Evolutionary conservation across 1,284 basidiomycete genomes (phyloP).

Genomic region (Earliella scabrosa): DNA sequence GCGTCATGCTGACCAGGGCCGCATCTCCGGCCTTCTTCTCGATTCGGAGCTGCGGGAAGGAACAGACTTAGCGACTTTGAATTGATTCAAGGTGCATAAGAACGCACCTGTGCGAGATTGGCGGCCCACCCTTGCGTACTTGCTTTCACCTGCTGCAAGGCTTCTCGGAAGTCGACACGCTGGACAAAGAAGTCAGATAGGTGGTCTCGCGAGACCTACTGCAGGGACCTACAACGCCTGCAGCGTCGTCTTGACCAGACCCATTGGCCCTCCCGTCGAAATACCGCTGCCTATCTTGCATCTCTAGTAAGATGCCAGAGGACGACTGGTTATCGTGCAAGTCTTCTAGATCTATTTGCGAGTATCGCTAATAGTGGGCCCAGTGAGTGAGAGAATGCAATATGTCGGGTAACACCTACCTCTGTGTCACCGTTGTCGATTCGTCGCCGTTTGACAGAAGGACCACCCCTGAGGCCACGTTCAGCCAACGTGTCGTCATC

Average conservation of each 20-base stretch:
- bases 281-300: constrained; percentile 79
- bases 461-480: constrained; percentile 53
- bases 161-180: constrained; percentile 46
- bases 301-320: constrained; percentile 79
- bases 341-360: constrained; percentile 88
- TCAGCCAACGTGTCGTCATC: neutral
- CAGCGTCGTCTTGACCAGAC: constrained; percentile 29
- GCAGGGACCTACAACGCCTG: constrained; percentile 36
- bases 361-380: constrained; percentile 53
- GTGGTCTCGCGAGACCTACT: too few relatives aligned
- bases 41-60: constrained; percentile 49
- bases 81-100: neutral
- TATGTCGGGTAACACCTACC: too few relatives aligned
- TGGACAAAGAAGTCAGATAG: too few relatives aligned
- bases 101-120: constrained; percentile 58
- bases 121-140: constrained; percentile 61
- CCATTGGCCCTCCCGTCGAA: constrained; percentile 64
- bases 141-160: constrained; percentile 49
- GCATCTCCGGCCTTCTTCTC: constrained; percentile 69
- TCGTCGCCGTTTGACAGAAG: constrained; percentile 61
- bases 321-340: constrained; percentile 71
- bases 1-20: constrained; percentile 76
- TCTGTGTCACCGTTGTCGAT: constrained; percentile 42
- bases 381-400: too few relatives aligned
- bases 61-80: neutral